Evolutionary conservation across 495 filamentous ascomycete genomes (phyloP).

Genomic region (Staphylotrichum tortipilum): DNA sequence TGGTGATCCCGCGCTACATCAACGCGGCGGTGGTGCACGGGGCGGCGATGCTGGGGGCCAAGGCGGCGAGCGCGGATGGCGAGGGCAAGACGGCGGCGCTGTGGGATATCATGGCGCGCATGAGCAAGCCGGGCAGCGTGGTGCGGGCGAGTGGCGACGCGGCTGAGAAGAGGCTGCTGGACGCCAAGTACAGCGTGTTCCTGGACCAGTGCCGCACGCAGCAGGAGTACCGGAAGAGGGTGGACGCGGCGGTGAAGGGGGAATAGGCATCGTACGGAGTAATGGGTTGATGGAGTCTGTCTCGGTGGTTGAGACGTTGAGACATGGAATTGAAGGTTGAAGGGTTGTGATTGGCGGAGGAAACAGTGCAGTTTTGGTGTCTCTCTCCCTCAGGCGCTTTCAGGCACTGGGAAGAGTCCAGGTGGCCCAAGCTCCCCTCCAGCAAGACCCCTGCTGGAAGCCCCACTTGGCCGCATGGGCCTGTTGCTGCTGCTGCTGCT

Average conservation of each 20-base stretch:
- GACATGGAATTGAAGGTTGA: no score
- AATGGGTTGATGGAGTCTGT: no score
- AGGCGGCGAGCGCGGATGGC: conserved; percentile 70
- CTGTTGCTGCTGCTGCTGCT: no score
- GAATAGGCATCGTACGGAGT: no score
- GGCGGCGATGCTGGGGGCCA: conserved; percentile 93
- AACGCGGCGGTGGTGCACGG: conserved; percentile 95
- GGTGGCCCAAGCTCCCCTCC: conserved; percentile 5
- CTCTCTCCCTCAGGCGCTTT: not conserved
- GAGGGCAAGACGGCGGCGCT: conserved; percentile 76
- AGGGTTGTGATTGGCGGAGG: not conserved
- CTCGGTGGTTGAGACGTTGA: no score
- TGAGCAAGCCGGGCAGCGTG: conserved; percentile 86
- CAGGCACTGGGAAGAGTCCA: no score
- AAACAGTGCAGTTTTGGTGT: not conserved
- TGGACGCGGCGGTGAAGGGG: conserved; percentile 53
- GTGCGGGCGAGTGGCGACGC: conserved; percentile 60
- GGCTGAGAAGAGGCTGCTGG: conserved; percentile 68
- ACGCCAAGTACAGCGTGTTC: conserved; percentile 80
- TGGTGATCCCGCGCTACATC: conserved; percentile 83
- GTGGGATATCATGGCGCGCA: conserved; percentile 95
- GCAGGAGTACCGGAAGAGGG: conserved; percentile 57
- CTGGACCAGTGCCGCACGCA: conserved; percentile 69
- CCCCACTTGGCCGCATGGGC: not conserved
- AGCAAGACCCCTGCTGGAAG: not conserved